Base-by-base conservation (phyloP, 345 rosid species). In the Iberis pinnata region DNA sequence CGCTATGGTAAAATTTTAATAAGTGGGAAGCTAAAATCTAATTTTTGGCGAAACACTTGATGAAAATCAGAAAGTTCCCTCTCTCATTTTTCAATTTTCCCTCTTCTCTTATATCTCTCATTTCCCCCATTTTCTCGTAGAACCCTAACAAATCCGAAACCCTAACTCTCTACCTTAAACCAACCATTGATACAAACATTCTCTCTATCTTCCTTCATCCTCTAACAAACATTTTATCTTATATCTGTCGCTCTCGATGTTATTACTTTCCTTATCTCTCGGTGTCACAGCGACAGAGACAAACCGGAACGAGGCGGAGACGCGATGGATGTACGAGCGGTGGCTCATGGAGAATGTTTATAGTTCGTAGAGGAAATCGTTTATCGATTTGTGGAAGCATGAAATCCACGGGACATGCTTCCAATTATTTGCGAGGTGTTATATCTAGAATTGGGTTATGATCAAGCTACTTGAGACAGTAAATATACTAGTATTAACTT, bases 341-440 rank as follows among this genome's bases (percentile, higher is more conserved):
- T 84, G 94, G 94, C 55, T 79, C 16, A 72, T 76, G 8, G 66
- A 59, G 62, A 76, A 84, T 15, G 78, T 63, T 73, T 70, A 75
- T 49, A 57, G 51, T 57, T 79, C 55, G 84, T 49, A 31, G 80
- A 81, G 33, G 43, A 44, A 18, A 60, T 87, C 43, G 58, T 87
- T 49, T 66, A 73, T 68, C 68, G 49, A 38, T 75, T 84, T 49
- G 65, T 76, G 57, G 72, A 50, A 63, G 69, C 27, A 31, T 80
- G 95, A 53, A 81, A 64, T 70, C 96, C 98, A 0, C 77, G 92
- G 18, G 96, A 90, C 67, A 82, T 90, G 96, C 77, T 79, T 70
- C 52, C 86, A 22, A 58, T 90, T 78, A 77, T 90, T 53, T 90
- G 92, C 22, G 96, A 79, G 95, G 98, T 87, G 57, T 12, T 22